A percentile compares a stretch with the other conserved stretches of the same genome.
Evolutionary conservation across 208 protist species (phyloP).

Genomic region (Acanthamoeba lenticulata): DNA sequence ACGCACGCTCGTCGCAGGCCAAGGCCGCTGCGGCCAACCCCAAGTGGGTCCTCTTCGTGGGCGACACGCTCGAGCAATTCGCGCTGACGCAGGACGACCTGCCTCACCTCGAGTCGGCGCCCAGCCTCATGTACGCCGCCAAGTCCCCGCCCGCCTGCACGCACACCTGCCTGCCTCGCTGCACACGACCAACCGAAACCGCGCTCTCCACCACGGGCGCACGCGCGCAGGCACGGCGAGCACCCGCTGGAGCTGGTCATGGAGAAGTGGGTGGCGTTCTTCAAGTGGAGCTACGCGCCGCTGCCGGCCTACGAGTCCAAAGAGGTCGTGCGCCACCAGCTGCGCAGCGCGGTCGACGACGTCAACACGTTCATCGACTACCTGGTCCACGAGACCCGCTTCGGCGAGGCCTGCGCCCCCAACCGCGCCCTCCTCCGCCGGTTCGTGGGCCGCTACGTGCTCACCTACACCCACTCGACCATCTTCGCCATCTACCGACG

Average conservation of each 20-base stretch:
- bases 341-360: background rate
- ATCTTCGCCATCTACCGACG: conserved; percentile 22
- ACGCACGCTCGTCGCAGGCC: background rate
- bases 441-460: background rate
- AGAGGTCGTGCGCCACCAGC: background rate
- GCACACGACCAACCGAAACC: background rate
- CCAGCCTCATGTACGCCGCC: background rate
- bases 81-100: background rate
- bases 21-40: background rate
- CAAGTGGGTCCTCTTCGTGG: conserved; percentile 52
- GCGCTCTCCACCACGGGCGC: background rate
- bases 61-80: conserved; percentile 1
- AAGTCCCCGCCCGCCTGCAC: background rate
- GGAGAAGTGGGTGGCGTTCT: conserved; percentile 36
- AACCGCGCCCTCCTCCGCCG: background rate
- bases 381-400: background rate
- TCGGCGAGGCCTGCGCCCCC: background rate
- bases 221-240: background rate
- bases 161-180: background rate
- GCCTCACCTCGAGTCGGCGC: background rate
- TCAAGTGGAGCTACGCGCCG: conserved; percentile 49
- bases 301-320: conserved; percentile 36
- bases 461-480: conserved; percentile 26
- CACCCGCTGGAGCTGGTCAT: conserved; percentile 32
- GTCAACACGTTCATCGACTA: conserved; percentile 49